phyloP scores from a whole-genome alignment of 352 stramenopile species.

The Globisporangium solare region DNA sequence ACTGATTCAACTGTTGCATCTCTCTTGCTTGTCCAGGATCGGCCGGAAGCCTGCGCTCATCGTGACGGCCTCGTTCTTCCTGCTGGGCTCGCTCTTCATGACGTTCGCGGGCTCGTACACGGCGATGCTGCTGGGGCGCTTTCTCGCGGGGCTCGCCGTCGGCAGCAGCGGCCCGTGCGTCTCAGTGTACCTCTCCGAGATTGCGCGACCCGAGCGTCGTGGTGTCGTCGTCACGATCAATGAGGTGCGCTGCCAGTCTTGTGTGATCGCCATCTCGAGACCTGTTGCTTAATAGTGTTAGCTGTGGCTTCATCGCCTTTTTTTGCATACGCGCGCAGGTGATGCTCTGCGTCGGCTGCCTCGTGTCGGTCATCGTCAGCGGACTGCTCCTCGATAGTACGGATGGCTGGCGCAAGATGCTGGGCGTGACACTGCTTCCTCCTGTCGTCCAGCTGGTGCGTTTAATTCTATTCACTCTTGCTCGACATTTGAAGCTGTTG shows the following conservation, averaged over 20 bases:
- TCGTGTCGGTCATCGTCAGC: conserved; percentile 58
- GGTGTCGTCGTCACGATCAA: conserved; percentile 58
- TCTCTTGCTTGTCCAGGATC: conserved; percentile 22
- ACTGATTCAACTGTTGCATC: conserved; percentile 1
- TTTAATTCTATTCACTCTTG: background rate
- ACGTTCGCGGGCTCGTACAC: conserved; percentile 46
- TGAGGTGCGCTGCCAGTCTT: conserved; percentile 22
- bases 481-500: background rate
- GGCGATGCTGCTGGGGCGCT: conserved; percentile 54
- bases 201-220: conserved; percentile 47
- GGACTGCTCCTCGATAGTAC: conserved; percentile 29
- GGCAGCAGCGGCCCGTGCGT: conserved; percentile 62
- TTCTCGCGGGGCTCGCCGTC: conserved; percentile 58
- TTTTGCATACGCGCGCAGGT: conserved; percentile 20
- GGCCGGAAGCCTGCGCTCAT: conserved; percentile 63
- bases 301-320: background rate
- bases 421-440: conserved; percentile 54
- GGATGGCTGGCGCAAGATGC: conserved; percentile 61
- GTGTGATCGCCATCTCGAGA: background rate
- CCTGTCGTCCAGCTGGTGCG: conserved; percentile 57
- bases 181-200: conserved; percentile 65
- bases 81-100: conserved; percentile 60
- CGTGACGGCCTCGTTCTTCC: conserved; percentile 53
- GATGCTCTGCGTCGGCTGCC: conserved; percentile 68
- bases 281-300: background rate